Base-by-base conservation (phyloP, 2,329 filamentous ascomycete genomes). In the Talaromyces sp. region DNA sequence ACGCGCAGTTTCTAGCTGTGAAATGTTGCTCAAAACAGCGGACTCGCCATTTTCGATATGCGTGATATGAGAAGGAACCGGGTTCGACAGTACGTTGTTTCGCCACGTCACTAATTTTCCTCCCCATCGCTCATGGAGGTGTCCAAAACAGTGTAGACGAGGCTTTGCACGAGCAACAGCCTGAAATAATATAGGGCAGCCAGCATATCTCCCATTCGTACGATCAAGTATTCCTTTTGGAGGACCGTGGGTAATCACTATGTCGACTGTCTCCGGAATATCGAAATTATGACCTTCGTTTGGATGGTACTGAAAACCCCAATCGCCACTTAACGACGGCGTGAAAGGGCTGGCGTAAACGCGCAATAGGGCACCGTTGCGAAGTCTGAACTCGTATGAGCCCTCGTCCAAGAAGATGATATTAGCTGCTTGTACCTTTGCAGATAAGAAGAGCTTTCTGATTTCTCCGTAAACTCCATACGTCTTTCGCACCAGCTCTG, bases 191-290 rank as follows among this genome's bases (percentile, higher is more conserved):
- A 68, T 13, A 5, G 72, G 65, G 62, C 75, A 78, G 4, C 77
- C 78, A 31, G 73, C 74, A 40, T 72, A 3, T 70, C 27, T 75
- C 58, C n/a, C 65, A 67, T 8, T 64, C 8, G 78, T 78, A 2
- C 70, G 68, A 70, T 88, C 85, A 59, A 86, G 72, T 1, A 88
- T 73, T 1, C 84, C 83, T 7, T 69, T 74, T 0, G 85, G 84
- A 1, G 85, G 85, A 0, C 85, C 84, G 64, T 88, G 85, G 0
- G 85, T 87, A 22, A 87, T 80, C 31, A 78, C 82, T 0, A 87
- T 64, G 68, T 88, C 82, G 0, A 78, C 73, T 0, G 69, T 74
- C 0, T 68, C 60, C 13, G 63, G 53, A 22, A 79, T 74, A 1
- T 64, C 61, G 66, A 78, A 80, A 2, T 71, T 61, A 69, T 85